Conservation (phyloP, 1,284 basidiomycete genomes). For the Leccinum insolens region DNA sequence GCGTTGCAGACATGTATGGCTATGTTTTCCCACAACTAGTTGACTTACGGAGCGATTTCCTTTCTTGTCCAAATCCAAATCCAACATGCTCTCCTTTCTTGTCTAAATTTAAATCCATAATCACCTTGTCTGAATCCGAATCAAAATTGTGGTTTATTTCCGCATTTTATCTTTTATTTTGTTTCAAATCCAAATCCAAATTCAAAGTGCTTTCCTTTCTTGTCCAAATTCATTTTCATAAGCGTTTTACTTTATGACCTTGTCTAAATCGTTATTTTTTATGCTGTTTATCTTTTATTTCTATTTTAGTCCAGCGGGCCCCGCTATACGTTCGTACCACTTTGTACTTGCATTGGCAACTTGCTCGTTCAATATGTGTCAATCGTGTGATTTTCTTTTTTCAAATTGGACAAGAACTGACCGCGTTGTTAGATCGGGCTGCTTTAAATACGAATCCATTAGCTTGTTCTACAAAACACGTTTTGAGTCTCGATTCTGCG, state of each 20-base stretch:
- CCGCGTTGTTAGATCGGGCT: neutral
- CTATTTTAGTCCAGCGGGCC: neutral
- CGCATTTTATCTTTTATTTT: too few species aligned
- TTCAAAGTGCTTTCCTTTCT: neutral
- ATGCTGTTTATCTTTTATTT: neutral
- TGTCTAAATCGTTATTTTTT: neutral
- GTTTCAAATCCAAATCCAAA: neutral
- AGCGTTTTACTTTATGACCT: neutral
- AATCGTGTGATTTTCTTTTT: too few species aligned
- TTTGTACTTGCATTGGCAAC: too few species aligned
- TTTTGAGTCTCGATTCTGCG: too few species aligned
- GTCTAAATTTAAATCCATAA: too few species aligned
- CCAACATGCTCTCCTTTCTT: neutral
- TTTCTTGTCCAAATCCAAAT: neutral
- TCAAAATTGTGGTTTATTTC: too few species aligned
- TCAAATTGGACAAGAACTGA: too few species aligned
- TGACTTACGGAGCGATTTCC: neutral
- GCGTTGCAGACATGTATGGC: neutral
- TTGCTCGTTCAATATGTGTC: too few species aligned
- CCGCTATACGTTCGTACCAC: neutral
- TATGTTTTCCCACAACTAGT: neutral
- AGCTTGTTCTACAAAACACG: neutral
- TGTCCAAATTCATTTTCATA: neutral
- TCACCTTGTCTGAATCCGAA: too few species aligned
- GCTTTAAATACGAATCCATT: constrained; percentile 18